These are phyloP conservation scores for Cordyceps tenuipes DNA, from an alignment of 2,329 filamentous ascomycete species.

Conservation along the genomic window DNA sequence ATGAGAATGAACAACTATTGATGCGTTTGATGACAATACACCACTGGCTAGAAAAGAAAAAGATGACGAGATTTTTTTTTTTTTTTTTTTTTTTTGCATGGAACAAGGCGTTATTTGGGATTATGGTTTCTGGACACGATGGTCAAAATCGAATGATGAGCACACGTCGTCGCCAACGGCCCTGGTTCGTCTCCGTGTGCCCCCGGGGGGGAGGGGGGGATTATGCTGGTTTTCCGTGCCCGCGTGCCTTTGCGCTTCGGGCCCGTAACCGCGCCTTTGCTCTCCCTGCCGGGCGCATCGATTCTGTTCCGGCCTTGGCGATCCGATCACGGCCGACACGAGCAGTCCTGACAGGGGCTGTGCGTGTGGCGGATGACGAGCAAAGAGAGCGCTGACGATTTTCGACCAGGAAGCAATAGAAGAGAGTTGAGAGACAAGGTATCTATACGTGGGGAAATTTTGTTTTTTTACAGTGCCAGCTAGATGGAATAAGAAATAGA, in stretches of 20 bases:
- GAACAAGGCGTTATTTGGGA: conserved; percentile 9
- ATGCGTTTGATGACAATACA: background rate
- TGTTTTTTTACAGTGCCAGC: background rate
- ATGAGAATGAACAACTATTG: background rate
- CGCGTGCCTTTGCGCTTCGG: background rate
- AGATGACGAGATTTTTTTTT: background rate
- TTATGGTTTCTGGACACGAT: background rate
- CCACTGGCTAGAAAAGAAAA: background rate
- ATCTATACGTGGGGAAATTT: background rate
- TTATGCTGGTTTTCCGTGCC: conserved; percentile 20
- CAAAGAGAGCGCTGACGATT: conserved; percentile 54
- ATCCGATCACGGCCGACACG: conserved; percentile 25
- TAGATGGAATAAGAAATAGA: background rate
- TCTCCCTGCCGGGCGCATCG: background rate
- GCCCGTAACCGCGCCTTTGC: conserved; percentile 31
- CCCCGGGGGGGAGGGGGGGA: conserved; percentile 9
- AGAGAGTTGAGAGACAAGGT: background rate
- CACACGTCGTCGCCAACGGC: conserved; percentile 24
- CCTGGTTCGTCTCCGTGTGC: conserved; percentile 6
- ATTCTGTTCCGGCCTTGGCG: conserved; percentile 19
- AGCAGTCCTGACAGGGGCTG: conserved; percentile 12
- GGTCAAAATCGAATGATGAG: conserved; percentile 40
- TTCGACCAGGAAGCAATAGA: background rate
- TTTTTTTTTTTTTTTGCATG: too few species aligned
- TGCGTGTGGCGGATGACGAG: conserved; percentile 34